Conservation (phyloP, 352 stramenopile genomes). For the Pythium aquatile region DNA sequence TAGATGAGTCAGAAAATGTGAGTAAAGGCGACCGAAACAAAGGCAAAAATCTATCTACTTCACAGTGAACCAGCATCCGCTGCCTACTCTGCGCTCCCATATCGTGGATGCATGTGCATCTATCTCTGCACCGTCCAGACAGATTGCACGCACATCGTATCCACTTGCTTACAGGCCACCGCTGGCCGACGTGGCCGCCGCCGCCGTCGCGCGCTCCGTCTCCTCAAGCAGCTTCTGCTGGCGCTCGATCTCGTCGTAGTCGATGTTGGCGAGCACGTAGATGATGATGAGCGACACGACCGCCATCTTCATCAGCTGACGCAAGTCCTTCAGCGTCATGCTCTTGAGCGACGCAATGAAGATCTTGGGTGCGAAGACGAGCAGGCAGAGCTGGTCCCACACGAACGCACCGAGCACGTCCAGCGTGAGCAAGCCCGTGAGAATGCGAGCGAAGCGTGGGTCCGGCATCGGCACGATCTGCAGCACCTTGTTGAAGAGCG, state of each 20-base stretch:
- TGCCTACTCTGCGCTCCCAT: not conserved
- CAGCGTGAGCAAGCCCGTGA: constrained; percentile 79
- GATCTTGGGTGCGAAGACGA: constrained; percentile 86
- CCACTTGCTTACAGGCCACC: constrained; percentile 13
- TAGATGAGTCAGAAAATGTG: not conserved
- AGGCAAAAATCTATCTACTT: constrained; percentile 21
- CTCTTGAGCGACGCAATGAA: constrained; percentile 76
- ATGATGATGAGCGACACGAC: constrained; percentile 82
- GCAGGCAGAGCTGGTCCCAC: constrained; percentile 83
- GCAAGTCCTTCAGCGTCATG: constrained; percentile 77
- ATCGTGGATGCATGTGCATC: constrained; percentile 4
- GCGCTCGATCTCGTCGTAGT: constrained; percentile 89
- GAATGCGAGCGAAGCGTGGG: constrained; percentile 74
- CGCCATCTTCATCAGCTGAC: constrained; percentile 85
- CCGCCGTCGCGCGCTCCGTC: constrained; percentile 27
- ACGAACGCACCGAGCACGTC: constrained; percentile 85
- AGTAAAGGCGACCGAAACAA: not conserved
- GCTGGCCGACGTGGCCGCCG: constrained; percentile 15
- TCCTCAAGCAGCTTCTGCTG: constrained; percentile 82
- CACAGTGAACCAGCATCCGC: not conserved
- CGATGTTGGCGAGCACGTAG: constrained; percentile 86
- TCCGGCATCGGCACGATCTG: constrained; percentile 92
- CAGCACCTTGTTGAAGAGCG: constrained; percentile 91
- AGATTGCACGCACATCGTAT: not conserved
- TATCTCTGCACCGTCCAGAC: constrained; percentile 1